Percentiles rank a stretch among this genome's conserved stretches.
Evolutionary conservation across 2,329 filamentous ascomycete genomes (phyloP).

Genomic region (Pleoardoris graminearum): DNA sequence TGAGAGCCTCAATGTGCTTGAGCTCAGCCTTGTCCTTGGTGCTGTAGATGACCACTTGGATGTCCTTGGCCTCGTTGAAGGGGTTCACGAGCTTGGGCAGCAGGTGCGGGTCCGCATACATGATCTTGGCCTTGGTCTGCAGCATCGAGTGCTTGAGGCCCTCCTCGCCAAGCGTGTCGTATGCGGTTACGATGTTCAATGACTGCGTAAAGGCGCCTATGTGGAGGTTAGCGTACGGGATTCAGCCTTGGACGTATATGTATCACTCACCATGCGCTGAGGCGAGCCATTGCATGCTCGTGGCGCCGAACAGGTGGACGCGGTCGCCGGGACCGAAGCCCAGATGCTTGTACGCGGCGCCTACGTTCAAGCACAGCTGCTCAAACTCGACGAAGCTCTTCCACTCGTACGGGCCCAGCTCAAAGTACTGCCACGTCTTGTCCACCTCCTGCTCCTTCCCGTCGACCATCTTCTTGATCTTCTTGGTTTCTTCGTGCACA

Average conservation of each 20-base stretch:
- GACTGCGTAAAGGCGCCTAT: slow-evolving; percentile 74
- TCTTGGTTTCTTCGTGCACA: slow-evolving; percentile 82
- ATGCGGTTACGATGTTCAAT: slow-evolving; percentile 89
- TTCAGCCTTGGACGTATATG: too few relatives aligned
- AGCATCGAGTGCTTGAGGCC: slow-evolving; percentile 84
- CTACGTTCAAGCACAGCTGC: slow-evolving; percentile 68
- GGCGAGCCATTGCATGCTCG: slow-evolving; percentile 78
- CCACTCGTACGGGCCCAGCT: slow-evolving; percentile 77
- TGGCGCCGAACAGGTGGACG: slow-evolving; percentile 83
- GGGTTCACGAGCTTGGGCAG: slow-evolving; percentile 58
- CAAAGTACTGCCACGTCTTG: slow-evolving; percentile 90
- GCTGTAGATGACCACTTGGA: slow-evolving; percentile 63
- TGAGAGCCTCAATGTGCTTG: slow-evolving; percentile 58
- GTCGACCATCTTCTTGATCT: slow-evolving; percentile 84
- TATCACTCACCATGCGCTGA: slow-evolving; percentile 72
- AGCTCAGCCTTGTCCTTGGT: slow-evolving; percentile 57
- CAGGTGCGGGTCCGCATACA: slow-evolving; percentile 85
- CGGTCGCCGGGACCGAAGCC: slow-evolving; percentile 69
- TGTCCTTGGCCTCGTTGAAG: slow-evolving; percentile 58
- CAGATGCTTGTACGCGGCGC: slow-evolving; percentile 72
- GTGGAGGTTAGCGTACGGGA: slow-evolving; percentile 14
- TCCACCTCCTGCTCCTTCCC: slow-evolving; percentile 78
- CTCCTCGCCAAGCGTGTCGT: slow-evolving; percentile 85
- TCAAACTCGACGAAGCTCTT: slow-evolving; percentile 80
- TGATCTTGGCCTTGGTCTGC: slow-evolving; percentile 77